Evolutionary conservation across 768 basidiomycete species (phyloP).

Genomic region (Trametes sanguinea): DNA sequence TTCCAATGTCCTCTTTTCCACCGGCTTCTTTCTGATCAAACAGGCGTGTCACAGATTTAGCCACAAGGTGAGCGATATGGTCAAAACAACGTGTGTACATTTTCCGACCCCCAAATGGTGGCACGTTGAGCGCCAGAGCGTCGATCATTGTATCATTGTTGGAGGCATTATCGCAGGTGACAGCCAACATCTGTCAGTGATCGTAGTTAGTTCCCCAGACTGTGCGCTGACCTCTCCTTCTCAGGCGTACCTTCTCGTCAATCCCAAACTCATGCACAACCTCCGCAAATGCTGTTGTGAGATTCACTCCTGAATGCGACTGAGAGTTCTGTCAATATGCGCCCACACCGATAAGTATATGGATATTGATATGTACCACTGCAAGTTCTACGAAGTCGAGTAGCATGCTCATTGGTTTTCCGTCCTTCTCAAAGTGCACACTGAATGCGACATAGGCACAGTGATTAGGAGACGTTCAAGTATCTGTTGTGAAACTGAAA

Average conservation of each 20-base stretch:
- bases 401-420: conserved; percentile 29
- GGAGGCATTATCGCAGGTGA: conserved; percentile 24
- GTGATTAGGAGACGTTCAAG: conserved; percentile 42
- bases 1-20: too few species aligned
- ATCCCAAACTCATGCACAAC: conserved; percentile 40
- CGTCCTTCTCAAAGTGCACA: conserved; percentile 38
- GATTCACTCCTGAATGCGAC: conserved; percentile 38
- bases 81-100: too few species aligned
- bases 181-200: conserved; percentile 7
- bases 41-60: too few species aligned
- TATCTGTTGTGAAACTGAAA: conserved; percentile 38
- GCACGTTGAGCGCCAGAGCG: too few species aligned
- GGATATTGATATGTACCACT: not conserved
- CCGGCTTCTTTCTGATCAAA: too few species aligned
- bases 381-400: conserved; percentile 44
- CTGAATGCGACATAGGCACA: conserved; percentile 33
- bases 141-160: conserved; percentile 10
- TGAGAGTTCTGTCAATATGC: not conserved
- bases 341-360: too few species aligned
- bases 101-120: too few species aligned
- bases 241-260: conserved; percentile 34
- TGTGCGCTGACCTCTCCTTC: not conserved
- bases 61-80: too few species aligned
- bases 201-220: not conserved
- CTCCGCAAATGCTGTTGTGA: conserved; percentile 37